These are phyloP conservation scores for Talaromyces marneffei DNA, from an alignment of 2,329 filamentous ascomycete genomes.

Conservation along the genomic window DNA sequence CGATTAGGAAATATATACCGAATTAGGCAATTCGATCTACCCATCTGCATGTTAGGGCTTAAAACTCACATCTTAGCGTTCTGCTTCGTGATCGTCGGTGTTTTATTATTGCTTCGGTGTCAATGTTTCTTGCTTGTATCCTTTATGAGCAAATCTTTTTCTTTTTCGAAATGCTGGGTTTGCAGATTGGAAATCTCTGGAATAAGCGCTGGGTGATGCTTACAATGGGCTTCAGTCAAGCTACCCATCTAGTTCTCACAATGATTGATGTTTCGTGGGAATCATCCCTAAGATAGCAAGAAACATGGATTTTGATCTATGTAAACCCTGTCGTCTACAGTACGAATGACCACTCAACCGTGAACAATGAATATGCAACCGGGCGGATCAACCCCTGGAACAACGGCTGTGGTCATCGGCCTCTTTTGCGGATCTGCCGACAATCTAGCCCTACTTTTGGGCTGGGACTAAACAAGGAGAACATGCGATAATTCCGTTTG, in stretches of 20 bases:
- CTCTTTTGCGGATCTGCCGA: slow-evolving; percentile 40
- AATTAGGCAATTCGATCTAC: background rate
- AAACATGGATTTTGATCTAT: too few species aligned
- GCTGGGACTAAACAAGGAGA: slow-evolving; percentile 38
- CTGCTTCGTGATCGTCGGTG: background rate
- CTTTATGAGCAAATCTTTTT: background rate
- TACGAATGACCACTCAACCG: too few species aligned
- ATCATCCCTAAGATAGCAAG: too few species aligned
- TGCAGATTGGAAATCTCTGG: too few species aligned
- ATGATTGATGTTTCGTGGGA: too few species aligned
- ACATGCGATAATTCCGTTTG: slow-evolving; percentile 35
- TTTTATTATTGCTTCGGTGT: background rate
- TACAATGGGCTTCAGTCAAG: too few species aligned
- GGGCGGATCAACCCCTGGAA: slow-evolving; percentile 37
- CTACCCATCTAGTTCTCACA: too few species aligned
- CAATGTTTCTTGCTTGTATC: background rate
- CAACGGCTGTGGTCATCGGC: slow-evolving; percentile 39
- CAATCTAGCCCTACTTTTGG: slow-evolving; percentile 34
- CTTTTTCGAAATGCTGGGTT: background rate
- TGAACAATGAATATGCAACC: too few species aligned
- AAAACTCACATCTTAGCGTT: background rate
- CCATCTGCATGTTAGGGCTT: background rate
- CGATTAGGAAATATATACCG: background rate
- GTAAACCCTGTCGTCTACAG: too few species aligned
- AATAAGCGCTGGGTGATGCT: too few species aligned